Evolutionary conservation across 768 basidiomycete species (phyloP).

Genomic region (Tylopilus plumbeoviolaceoides): DNA sequence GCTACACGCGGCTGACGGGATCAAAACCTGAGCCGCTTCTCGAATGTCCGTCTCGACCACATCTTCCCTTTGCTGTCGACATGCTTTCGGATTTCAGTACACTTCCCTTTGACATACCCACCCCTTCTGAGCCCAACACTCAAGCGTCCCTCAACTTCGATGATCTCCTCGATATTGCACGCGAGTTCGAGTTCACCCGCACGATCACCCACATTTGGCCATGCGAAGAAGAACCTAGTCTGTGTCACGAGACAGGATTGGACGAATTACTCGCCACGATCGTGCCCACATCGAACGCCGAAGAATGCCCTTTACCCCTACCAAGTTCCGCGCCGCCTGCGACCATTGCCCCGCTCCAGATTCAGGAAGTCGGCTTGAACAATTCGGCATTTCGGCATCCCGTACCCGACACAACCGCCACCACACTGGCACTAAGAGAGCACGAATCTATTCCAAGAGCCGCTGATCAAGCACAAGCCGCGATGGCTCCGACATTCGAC

Average conservation of each 20-base stretch:
- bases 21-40: background rate
- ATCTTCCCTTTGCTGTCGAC: conserved; percentile 10
- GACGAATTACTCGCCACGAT: conserved; percentile 19
- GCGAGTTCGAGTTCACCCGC: conserved; percentile 26
- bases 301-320: conserved; percentile 6
- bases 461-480: conserved; percentile 1
- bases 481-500: background rate
- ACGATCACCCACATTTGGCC: conserved; percentile 21
- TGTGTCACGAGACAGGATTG: conserved; percentile 9
- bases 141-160: conserved; percentile 19
- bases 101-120: conserved; percentile 6
- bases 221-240: conserved; percentile 11
- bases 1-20: conserved; percentile 17
- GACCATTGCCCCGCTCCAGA: background rate
- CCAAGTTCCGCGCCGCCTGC: background rate
- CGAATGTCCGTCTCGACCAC: background rate
- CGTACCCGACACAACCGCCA: background rate
- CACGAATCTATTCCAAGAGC: background rate
- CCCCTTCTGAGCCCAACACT: background rate
- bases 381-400: background rate
- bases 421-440: background rate
- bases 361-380: background rate
- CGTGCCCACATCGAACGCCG: background rate
- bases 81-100: conserved; percentile 20
- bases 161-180: conserved; percentile 28